Evolutionary conservation across 2,329 filamentous ascomycete species (phyloP).

Genomic region (Tricladium varicosporioides): DNA sequence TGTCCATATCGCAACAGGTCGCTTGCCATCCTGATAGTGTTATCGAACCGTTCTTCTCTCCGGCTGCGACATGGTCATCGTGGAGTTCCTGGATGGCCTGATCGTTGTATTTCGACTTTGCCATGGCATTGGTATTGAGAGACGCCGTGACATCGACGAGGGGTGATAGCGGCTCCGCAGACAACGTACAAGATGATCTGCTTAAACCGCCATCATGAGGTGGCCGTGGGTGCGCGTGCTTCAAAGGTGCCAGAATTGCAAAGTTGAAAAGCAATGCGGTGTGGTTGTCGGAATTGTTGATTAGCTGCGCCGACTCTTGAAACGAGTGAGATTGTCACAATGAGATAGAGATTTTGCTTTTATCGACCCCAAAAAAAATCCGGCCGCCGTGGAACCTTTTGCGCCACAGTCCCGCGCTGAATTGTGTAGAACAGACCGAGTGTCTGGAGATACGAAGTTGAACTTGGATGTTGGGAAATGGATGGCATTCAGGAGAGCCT

Average conservation of each 20-base stretch:
- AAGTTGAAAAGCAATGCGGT: neutral
- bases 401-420: neutral
- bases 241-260: neutral
- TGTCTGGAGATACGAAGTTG: neutral
- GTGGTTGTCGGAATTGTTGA: neutral
- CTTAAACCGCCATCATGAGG: conserved; percentile 29
- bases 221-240: conserved; percentile 13
- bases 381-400: neutral
- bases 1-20: neutral
- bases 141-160: conserved; percentile 25
- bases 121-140: conserved; percentile 28
- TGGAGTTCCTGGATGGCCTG: conserved; percentile 23
- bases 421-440: neutral
- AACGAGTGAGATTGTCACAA: neutral
- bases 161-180: conserved; percentile 19
- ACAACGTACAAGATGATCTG: conserved; percentile 15
- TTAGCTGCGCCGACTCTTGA: neutral
- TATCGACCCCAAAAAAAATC: neutral
- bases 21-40: conserved; percentile 20
- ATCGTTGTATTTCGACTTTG: conserved; percentile 21
- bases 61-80: conserved; percentile 23
- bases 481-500: neutral
- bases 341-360: neutral
- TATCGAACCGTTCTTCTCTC: conserved; percentile 13
- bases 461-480: neutral